phyloP scores from a whole-genome alignment of 345 rosid genomes.

The Fremontodendron californicum region DNA sequence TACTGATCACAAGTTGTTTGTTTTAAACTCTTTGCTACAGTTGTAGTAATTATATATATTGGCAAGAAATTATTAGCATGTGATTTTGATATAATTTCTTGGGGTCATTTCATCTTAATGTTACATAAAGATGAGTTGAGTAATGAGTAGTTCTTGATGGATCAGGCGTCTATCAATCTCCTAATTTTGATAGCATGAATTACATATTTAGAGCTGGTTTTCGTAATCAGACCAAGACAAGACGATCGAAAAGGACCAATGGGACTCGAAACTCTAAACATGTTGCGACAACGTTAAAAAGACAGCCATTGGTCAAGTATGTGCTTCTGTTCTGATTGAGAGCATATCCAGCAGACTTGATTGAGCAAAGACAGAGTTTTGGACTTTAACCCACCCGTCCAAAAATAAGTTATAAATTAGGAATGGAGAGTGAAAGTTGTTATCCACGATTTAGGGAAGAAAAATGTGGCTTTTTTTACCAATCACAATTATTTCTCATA shows the following conservation, averaged over 20 bases:
- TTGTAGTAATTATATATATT: background rate
- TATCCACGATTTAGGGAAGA: background rate
- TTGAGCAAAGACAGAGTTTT: background rate
- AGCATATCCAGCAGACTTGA: slow-evolving; percentile 1
- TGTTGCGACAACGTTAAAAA: slow-evolving; percentile 3
- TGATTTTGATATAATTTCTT: background rate
- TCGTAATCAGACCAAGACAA: background rate
- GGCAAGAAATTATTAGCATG: background rate
- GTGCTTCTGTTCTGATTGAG: background rate
- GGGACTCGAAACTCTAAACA: slow-evolving; percentile 1
- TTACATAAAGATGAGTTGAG: background rate
- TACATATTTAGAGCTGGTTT: too few species aligned
- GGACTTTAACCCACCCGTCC: background rate
- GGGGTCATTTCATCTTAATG: background rate
- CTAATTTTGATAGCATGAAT: too few species aligned
- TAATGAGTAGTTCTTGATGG: too few species aligned
- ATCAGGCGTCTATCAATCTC: background rate
- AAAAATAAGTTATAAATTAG: background rate
- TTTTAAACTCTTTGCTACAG: background rate
- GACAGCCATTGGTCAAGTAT: background rate
- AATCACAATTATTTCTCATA: background rate
- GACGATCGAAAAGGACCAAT: background rate
- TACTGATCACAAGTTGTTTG: background rate
- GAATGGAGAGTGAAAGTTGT: background rate
- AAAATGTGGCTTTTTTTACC: background rate